Evolutionary conservation across 805 yeast species (phyloP), one percentile per base, ranked within the genome.

Genomic region (Pichia nakasei): DNA sequence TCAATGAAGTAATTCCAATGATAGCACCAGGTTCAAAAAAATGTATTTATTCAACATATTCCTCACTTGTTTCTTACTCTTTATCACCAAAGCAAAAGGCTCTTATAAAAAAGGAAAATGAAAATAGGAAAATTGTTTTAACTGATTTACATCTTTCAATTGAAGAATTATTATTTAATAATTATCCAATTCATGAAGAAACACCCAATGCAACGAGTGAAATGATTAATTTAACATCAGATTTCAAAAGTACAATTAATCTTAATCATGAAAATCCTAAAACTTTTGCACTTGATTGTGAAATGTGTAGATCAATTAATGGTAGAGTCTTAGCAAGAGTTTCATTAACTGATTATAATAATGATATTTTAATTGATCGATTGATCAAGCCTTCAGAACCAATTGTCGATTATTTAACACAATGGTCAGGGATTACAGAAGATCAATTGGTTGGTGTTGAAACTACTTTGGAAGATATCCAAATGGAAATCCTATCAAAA

Each of bases 251-350:
- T 36, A 82, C 95, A 0, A 50, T 34, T 13, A 44, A 56, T 1
- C 74, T 77, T 48, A 75, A 72, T 1, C 80, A 76, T 48, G 78
- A 69, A 9, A 81, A 80, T 0, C 72, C 83, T 0, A 78, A 70
- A 45, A 76, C 83, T 0, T 86, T 76, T 64, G 93, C 95, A 0
- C 51, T 93, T 18, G 98, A 91, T 63, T 93, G 98, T 68, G 98
- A 91, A 63, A 93, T 91, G 87, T 87, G 96, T 58, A 64, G 71
- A 46, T 63, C 89, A 0, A 73, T 66, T 0, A 49, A 55, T 1
- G 88, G 87, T 0, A 70, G 72, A 35, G 95, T 77, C 1, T 66
- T 91, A 35, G 78, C 97, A 0, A 69, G 97, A 42, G 76, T 85
- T 0, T 84, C 96, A 2, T 51, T 93, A 9, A 73, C 88, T 1